A percentile compares a stretch with the other conserved stretches of the same genome.
phyloP scores from a whole-genome alignment of 768 basidiomycete genomes.

The Royoungia palumana region DNA sequence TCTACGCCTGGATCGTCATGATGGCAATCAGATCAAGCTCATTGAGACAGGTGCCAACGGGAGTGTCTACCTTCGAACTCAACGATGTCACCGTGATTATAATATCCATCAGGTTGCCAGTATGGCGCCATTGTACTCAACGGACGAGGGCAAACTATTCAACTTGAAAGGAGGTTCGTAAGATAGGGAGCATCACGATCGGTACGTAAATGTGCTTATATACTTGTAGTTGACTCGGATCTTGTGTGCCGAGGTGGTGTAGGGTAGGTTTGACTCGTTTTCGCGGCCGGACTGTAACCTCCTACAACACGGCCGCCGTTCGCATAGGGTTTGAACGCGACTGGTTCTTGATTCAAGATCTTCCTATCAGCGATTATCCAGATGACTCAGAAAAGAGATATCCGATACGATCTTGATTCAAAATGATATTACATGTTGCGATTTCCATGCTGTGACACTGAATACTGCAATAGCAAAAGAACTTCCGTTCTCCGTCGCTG shows the following conservation, averaged over 20 bases:
- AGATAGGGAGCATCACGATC: not conserved
- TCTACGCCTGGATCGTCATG: conserved; percentile 33
- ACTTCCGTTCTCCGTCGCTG: not conserved
- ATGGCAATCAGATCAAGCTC: conserved; percentile 6
- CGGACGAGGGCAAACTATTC: conserved; percentile 1
- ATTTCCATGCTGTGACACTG: conserved; percentile 9
- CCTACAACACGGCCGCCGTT: not conserved
- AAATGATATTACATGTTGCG: conserved; percentile 6
- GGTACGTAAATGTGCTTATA: conserved; percentile 14
- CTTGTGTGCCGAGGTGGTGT: conserved; percentile 1
- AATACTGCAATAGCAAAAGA: not conserved
- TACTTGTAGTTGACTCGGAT: conserved; percentile 10
- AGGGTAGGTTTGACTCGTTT: not conserved
- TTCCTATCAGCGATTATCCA: conserved; percentile 4
- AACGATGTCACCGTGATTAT: conserved; percentile 53
- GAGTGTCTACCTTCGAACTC: conserved; percentile 48
- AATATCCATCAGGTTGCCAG: conserved; percentile 68
- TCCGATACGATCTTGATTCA: conserved; percentile 19
- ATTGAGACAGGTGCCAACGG: not conserved
- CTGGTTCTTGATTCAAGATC: not conserved
- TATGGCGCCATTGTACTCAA: conserved; percentile 35
- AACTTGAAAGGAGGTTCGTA: conserved; percentile 3
- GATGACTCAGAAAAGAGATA: conserved; percentile 18
- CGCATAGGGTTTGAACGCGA: not conserved
- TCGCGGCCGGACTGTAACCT: too few relatives aligned